phyloP scores from a whole-genome alignment of 148 eudicot genomes.

The Camellia sinensis region DNA sequence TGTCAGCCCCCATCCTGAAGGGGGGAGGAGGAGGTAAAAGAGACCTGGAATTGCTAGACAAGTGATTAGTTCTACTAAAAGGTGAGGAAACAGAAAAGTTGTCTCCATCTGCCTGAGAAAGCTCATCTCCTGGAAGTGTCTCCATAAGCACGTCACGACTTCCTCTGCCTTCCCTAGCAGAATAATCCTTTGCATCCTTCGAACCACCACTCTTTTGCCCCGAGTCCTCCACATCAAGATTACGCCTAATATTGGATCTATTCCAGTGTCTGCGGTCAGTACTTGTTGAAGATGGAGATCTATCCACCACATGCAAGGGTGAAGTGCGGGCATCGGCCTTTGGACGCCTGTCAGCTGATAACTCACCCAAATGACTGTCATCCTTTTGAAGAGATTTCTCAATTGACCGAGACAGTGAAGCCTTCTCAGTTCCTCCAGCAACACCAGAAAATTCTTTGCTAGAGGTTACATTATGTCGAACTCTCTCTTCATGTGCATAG shows the following conservation, averaged over 20 bases:
- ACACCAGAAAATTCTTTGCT: conserved; percentile 39
- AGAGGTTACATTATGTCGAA: conserved; percentile 32
- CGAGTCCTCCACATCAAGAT: conserved; percentile 65
- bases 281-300: conserved; percentile 66
- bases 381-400: conserved; percentile 59
- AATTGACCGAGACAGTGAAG: conserved; percentile 45
- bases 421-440: conserved; percentile 45
- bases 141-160: conserved; percentile 53
- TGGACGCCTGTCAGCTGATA: conserved; percentile 53
- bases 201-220: conserved; percentile 72
- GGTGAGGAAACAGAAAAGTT: conserved; percentile 52
- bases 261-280: conserved; percentile 56
- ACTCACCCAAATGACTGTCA: conserved; percentile 47
- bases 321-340: conserved; percentile 43
- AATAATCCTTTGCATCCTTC: conserved; percentile 53
- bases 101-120: conserved; percentile 57
- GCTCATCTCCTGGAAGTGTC: conserved; percentile 51
- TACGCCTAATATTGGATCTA: conserved; percentile 57
- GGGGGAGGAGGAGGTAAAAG: conserved; percentile 55
- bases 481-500: conserved; percentile 42
- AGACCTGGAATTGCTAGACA: conserved; percentile 51
- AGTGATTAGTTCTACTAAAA: conserved; percentile 46
- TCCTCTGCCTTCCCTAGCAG: conserved; percentile 55
- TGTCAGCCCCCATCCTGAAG: conserved; percentile 69
- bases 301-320: conserved; percentile 51